A percentile compares a stretch with the other conserved stretches of the same genome.
Evolutionary conservation across 768 basidiomycete genomes (phyloP).

Genomic region (Phylloporus rhodoxanthus): DNA sequence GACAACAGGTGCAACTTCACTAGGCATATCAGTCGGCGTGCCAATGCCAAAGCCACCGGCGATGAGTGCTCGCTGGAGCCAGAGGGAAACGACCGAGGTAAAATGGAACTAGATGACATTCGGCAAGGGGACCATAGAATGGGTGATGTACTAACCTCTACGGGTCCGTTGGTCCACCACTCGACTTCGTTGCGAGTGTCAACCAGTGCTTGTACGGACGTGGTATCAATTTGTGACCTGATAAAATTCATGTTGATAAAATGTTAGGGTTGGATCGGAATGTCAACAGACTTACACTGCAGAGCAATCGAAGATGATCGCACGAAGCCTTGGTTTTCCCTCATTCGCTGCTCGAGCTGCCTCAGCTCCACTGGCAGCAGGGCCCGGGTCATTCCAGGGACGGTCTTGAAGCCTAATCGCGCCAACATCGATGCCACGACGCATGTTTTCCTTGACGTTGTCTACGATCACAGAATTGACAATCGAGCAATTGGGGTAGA

Average conservation of each 20-base stretch:
- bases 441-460: slow-evolving; percentile 71
- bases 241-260: slow-evolving; percentile 1
- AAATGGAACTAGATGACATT: slow-evolving; percentile 76
- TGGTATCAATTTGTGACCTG: slow-evolving; percentile 87
- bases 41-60: slow-evolving; percentile 89
- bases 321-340: slow-evolving; percentile 63
- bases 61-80: slow-evolving; percentile 84
- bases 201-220: slow-evolving; percentile 84
- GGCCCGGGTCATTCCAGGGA: slow-evolving; percentile 93
- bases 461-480: slow-evolving; percentile 72
- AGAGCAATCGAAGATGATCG: slow-evolving; percentile 89
- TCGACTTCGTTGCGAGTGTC: slow-evolving; percentile 88
- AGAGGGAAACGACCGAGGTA: slow-evolving; percentile 83
- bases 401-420: slow-evolving; percentile 64
- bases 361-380: slow-evolving; percentile 40
- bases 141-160: slow-evolving; percentile 47
- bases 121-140: background rate
- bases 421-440: slow-evolving; percentile 69
- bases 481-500: slow-evolving; percentile 74
- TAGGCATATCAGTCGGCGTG: slow-evolving; percentile 34
- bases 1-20: slow-evolving; percentile 76
- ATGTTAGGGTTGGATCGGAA: background rate
- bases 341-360: slow-evolving; percentile 48
- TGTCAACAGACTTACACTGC: slow-evolving; percentile 46
- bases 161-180: slow-evolving; percentile 70